Base-by-base conservation (phyloP, 345 rosid genomes). In the Acer campestre region DNA sequence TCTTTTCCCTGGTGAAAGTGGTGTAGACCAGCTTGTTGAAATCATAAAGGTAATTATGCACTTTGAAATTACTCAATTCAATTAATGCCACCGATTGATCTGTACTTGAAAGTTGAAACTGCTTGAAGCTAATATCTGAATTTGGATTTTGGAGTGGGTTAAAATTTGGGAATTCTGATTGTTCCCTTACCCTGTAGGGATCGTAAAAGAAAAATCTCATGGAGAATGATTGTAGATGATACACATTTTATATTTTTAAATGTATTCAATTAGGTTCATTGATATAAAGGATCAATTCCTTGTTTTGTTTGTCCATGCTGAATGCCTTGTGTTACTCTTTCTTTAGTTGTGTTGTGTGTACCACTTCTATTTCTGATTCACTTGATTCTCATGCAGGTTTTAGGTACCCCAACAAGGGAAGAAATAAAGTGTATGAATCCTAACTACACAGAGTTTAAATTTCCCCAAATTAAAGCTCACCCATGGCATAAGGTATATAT, bases 351-450 rank as follows among this genome's bases (percentile, higher is more conserved):
- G 9, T 75, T 44, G 18, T 7, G 22, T 31, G 14, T 66, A 10
- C 48, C 61, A 6, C 55, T 10, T 69, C 67, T 31, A 20, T n/a
- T 74, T 59, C 51, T 59, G 22, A 74, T 44, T 67, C 27, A 8
- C 22, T 35, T 74, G 22, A 61, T 74, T 75, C 29, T 64, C 58
- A 10, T 78, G 80, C 84, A 95, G 98, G 95, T 95, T 79, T 82
- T 95, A 85, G 99, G 99, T 69, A 96, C 99, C 70, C 99, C 99
- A 35, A 96, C 99, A 35, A 84, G 99, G 75, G 98, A 96, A 84
- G 99, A 96, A 87, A 94, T 94, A 71, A 96, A 94, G 83, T 96
- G 98, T 88, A 96, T 96, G 99, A 96, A 96, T 71, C 99, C 99
- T 7, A 96, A 96, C 84, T 94, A 96, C 81, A 94, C 95, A 0